phyloP scores from a whole-genome alignment of 352 stramenopile genomes.

The Globisporangium spinosum region DNA sequence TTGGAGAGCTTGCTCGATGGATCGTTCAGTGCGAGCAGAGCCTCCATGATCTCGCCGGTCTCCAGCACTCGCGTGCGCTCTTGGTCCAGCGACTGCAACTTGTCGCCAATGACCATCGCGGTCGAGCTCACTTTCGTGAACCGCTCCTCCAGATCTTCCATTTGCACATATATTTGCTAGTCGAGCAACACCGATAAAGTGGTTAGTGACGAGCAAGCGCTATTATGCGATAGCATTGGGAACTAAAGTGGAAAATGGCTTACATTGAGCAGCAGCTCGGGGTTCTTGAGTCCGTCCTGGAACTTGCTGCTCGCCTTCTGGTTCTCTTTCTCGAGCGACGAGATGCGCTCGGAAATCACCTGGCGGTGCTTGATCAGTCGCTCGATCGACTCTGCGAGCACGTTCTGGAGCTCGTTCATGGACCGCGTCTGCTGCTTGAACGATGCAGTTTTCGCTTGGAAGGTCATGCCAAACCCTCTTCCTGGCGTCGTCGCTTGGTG shows the following conservation, averaged over 20 bases:
- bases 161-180: slow-evolving; percentile 68
- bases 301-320: slow-evolving; percentile 49
- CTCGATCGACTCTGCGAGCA: slow-evolving; percentile 57
- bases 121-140: slow-evolving; percentile 87
- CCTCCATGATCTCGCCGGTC: slow-evolving; percentile 77
- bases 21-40: slow-evolving; percentile 68
- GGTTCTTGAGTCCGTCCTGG: slow-evolving; percentile 55
- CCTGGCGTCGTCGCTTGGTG: not conserved
- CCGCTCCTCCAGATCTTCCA: slow-evolving; percentile 81
- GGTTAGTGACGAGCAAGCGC: not conserved
- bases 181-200: not conserved
- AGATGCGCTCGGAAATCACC: slow-evolving; percentile 53
- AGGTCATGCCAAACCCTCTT: not conserved
- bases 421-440: slow-evolving; percentile 56
- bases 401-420: slow-evolving; percentile 63
- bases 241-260: no score
- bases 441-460: slow-evolving; percentile 21
- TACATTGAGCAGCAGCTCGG: slow-evolving; percentile 59
- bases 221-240: not conserved
- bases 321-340: slow-evolving; percentile 61
- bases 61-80: slow-evolving; percentile 65
- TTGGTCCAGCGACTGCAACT: slow-evolving; percentile 56
- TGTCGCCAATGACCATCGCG: slow-evolving; percentile 67
- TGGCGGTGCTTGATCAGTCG: slow-evolving; percentile 53
- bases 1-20: slow-evolving; percentile 45